Conservation (phyloP, 495 filamentous ascomycete species). For the Penicillium crystallinum region DNA sequence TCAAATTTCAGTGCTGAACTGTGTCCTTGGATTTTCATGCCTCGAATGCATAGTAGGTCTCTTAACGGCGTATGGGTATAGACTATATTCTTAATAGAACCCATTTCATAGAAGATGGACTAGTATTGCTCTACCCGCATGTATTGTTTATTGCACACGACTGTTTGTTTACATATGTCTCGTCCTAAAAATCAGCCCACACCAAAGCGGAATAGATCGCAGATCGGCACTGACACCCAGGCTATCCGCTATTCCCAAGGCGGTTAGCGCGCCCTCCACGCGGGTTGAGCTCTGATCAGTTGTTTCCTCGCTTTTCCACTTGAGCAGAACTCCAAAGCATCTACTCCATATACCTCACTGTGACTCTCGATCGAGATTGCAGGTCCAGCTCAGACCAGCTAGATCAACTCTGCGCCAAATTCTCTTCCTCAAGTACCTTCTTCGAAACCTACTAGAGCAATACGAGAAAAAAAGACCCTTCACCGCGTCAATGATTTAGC, state of each 20-base stretch:
- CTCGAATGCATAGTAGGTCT: neutral
- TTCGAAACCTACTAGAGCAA: neutral
- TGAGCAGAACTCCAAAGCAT: neutral
- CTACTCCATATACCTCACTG: neutral
- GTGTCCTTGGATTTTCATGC: neutral
- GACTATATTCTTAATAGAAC: neutral
- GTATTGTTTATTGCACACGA: neutral
- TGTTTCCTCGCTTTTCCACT: neutral
- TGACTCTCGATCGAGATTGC: neutral
- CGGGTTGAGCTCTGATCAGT: conserved; percentile 7
- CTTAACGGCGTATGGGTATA: neutral
- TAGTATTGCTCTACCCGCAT: too few species aligned
- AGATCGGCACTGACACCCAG: neutral
- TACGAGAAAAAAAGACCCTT: conserved; percentile 3
- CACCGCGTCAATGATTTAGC: conserved; percentile 16
- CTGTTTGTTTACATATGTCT: neutral
- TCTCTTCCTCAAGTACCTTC: neutral
- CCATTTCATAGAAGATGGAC: neutral
- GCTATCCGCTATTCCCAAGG: neutral
- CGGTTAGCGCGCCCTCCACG: conserved; percentile 3
- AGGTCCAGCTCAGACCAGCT: neutral
- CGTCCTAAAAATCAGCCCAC: neutral
- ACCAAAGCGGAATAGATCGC: neutral
- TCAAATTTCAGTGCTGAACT: neutral
- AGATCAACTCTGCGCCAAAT: neutral